These are phyloP conservation scores for Pestalotiopsis sp. DNA, from an alignment of 2,329 filamentous ascomycete species.

Conservation along the genomic window DNA sequence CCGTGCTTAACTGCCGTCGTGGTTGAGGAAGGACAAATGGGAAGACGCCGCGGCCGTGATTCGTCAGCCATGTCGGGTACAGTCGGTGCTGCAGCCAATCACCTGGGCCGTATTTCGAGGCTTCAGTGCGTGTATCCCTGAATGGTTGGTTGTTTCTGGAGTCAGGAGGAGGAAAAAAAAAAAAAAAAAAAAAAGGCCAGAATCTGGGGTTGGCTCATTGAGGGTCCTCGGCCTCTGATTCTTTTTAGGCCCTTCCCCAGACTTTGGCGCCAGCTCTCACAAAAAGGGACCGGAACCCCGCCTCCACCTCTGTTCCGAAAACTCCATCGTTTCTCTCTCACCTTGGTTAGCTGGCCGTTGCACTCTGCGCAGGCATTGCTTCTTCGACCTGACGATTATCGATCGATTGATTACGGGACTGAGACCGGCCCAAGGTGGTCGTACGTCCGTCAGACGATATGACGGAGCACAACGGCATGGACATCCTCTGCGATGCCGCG, in stretches of 20 bases:
- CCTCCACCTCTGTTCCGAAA: slow-evolving; percentile 3
- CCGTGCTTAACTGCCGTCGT: neutral
- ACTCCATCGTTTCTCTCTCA: neutral
- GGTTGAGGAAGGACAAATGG: neutral
- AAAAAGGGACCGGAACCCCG: slow-evolving; percentile 6
- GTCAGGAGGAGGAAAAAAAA: too few species aligned
- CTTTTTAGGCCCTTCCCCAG: neutral
- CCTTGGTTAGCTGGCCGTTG: neutral
- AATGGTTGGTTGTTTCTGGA: neutral
- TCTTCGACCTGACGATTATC: neutral
- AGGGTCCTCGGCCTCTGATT: neutral
- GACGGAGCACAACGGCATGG: slow-evolving; percentile 30
- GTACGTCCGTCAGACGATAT: slow-evolving; percentile 15
- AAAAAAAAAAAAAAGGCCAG: too few species aligned
- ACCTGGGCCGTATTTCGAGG: neutral
- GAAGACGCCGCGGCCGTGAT: neutral
- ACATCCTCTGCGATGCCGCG: slow-evolving; percentile 32
- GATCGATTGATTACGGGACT: neutral
- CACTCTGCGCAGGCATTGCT: neutral
- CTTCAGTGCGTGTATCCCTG: neutral
- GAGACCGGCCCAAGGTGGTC: neutral
- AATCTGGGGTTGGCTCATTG: neutral
- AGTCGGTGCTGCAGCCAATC: neutral
- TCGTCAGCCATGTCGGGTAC: neutral
- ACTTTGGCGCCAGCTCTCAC: neutral